phyloP scores from a whole-genome alignment of 768 basidiomycete genomes.

The Lyophyllum shimeji region DNA sequence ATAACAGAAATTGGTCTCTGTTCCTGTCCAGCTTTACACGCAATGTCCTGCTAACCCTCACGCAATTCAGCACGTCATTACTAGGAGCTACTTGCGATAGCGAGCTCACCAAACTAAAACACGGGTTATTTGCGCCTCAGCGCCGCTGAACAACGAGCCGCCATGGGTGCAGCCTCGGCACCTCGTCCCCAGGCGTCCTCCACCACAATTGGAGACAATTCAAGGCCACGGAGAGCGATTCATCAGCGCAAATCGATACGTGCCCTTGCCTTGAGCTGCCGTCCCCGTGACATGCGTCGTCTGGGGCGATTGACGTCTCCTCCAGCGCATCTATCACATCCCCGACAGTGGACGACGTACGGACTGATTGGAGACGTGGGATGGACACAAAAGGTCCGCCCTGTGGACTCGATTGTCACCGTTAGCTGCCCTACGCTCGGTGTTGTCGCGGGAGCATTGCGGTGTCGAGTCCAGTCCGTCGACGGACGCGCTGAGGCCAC shows the following conservation, averaged over 20 bases:
- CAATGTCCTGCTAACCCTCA: no score
- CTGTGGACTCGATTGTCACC: neutral
- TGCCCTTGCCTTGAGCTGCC: neutral
- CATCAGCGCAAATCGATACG: neutral
- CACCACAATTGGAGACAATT: slow-evolving; percentile 5
- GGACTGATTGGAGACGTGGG: neutral
- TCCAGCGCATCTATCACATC: slow-evolving; percentile 3
- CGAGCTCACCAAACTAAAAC: neutral
- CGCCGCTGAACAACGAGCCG: slow-evolving; percentile 8
- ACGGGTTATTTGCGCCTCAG: neutral
- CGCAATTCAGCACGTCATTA: no score
- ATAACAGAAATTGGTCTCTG: no score
- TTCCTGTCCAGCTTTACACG: no score
- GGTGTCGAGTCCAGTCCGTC: neutral
- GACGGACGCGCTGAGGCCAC: neutral
- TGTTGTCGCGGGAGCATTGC: neutral
- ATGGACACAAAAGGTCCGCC: neutral
- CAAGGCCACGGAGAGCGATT: neutral
- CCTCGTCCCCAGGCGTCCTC: neutral
- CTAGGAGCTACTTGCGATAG: neutral
- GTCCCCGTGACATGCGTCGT: neutral
- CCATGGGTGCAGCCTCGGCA: slow-evolving; percentile 5
- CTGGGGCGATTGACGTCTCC: neutral
- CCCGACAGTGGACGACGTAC: slow-evolving; percentile 2
- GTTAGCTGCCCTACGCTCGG: slow-evolving; percentile 8